Evolutionary conservation across 2,329 filamentous ascomycete species (phyloP).

Genomic region (Calcarisporium arbuscula): DNA sequence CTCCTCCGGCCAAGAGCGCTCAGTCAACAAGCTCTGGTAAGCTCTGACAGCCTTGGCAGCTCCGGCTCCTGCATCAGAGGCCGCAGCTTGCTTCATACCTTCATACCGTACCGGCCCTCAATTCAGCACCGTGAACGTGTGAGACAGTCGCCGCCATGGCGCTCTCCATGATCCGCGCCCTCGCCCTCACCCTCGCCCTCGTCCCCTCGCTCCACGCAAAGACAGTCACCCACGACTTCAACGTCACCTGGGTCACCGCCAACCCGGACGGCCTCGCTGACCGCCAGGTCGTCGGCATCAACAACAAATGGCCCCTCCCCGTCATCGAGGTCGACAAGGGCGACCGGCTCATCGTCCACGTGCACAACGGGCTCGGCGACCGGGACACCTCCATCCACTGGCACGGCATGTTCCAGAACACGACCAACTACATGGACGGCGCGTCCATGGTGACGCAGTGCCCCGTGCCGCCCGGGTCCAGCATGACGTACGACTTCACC

Average conservation of each 20-base stretch:
- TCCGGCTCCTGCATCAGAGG: too few relatives aligned
- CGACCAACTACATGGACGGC: slow-evolving; percentile 55
- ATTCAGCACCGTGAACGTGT: too few relatives aligned
- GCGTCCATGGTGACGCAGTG: slow-evolving; percentile 51
- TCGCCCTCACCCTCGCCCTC: slow-evolving; percentile 5
- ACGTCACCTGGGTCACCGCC: slow-evolving; percentile 54
- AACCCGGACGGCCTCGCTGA: slow-evolving; percentile 53
- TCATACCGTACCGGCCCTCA: too few relatives aligned
- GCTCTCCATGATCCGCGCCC: too few relatives aligned
- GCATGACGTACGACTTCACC: slow-evolving; percentile 52
- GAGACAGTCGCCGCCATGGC: too few relatives aligned
- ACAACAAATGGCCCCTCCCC: slow-evolving; percentile 59
- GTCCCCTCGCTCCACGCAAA: slow-evolving; percentile 13
- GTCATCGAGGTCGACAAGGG: slow-evolving; percentile 48
- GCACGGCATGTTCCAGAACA: slow-evolving; percentile 56
- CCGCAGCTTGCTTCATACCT: too few relatives aligned
- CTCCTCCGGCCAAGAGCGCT: too few relatives aligned
- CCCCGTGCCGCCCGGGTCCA: slow-evolving; percentile 42
- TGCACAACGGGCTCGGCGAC: slow-evolving; percentile 44
- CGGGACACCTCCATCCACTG: slow-evolving; percentile 45
- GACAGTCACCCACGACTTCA: slow-evolving; percentile 51
- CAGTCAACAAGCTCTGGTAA: too few relatives aligned
- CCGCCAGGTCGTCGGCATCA: slow-evolving; percentile 58
- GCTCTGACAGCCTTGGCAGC: too few relatives aligned
- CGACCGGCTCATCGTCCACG: slow-evolving; percentile 42